These are phyloP conservation scores for Calonectria crousiana DNA, from an alignment of 2,329 filamentous ascomycete genomes.

Conservation along the genomic window DNA sequence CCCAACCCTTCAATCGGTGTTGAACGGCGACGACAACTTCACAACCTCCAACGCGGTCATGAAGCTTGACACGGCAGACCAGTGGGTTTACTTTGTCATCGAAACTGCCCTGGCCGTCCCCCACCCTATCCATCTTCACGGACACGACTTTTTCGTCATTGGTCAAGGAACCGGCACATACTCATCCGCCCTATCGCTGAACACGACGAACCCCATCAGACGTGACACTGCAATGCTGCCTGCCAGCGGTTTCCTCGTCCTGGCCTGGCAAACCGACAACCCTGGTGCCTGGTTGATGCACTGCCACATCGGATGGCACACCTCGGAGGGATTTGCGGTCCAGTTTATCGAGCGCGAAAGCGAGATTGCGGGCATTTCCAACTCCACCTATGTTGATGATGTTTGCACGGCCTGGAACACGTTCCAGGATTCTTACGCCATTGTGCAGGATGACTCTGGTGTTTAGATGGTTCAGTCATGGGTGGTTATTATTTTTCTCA, in stretches of 20 bases:
- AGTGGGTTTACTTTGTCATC: conserved; percentile 2
- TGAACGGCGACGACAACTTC: not conserved
- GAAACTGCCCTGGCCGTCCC: not conserved
- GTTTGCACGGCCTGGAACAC: not conserved
- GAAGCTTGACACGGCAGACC: not conserved
- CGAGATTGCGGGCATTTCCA: not conserved
- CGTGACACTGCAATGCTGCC: not conserved
- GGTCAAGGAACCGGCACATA: not conserved
- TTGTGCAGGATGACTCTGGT: not conserved
- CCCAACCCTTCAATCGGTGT: not conserved
- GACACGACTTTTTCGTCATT: not conserved
- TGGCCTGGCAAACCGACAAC: not conserved
- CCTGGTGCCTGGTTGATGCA: not conserved
- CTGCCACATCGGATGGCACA: not conserved
- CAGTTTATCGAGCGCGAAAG: not conserved
- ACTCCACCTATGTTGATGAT: not conserved
- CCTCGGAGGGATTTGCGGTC: not conserved
- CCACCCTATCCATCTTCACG: not conserved
- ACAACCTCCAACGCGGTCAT: not conserved
- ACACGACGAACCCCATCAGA: not conserved
- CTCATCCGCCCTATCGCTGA: not conserved
- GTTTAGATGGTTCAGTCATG: not conserved
- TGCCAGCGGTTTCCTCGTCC: not conserved
- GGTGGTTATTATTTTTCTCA: not conserved
- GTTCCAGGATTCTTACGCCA: not conserved